These are phyloP conservation scores for Malus sylvestris DNA, from an alignment of 306 rosid genomes.

Conservation along the genomic window DNA sequence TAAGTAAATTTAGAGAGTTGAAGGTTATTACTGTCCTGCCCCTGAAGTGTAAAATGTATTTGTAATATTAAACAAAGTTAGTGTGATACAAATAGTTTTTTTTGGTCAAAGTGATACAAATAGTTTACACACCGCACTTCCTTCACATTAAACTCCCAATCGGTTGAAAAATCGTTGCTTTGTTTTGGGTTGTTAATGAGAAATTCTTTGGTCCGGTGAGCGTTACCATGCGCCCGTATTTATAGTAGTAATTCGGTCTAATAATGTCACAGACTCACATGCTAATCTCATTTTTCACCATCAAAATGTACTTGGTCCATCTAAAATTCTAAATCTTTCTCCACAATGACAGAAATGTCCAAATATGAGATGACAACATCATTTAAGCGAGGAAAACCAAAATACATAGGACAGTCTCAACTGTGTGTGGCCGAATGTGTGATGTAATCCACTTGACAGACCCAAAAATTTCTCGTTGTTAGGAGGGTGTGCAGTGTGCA, in stretches of 20 bases:
- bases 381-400: not conserved
- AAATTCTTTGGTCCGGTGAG: not conserved
- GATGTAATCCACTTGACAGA: not conserved
- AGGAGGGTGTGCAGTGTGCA: not conserved
- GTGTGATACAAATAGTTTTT: not conserved
- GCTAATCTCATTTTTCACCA: too few species aligned
- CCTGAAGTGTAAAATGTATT: not conserved
- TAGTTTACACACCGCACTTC: not conserved
- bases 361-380: not conserved
- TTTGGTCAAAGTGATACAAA: not conserved
- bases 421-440: not conserved
- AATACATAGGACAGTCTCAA: too few species aligned
- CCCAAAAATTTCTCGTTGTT: not conserved
- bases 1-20: not conserved
- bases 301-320: too few species aligned
- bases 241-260: accelerated
- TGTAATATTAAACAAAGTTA: not conserved
- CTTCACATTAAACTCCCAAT: not conserved
- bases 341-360: too few species aligned
- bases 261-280: too few species aligned
- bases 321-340: too few species aligned
- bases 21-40: not conserved
- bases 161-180: not conserved
- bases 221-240: too few species aligned
- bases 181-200: not conserved